Conservation (phyloP, 495 filamentous ascomycete species). For the Achaetomiella virescens region DNA sequence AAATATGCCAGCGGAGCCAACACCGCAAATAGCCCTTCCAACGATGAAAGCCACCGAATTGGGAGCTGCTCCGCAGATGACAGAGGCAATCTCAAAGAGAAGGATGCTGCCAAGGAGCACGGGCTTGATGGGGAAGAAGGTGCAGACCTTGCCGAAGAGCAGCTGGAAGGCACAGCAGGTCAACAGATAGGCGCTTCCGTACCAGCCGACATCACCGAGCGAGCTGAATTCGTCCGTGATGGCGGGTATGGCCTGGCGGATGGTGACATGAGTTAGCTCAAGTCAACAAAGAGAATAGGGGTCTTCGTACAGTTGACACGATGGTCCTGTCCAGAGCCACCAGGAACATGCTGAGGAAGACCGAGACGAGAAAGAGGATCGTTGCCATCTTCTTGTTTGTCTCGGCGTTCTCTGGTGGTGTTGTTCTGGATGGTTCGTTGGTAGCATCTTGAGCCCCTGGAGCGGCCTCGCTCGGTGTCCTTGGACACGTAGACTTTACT, state of each 20-base stretch:
- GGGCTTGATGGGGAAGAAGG: slow-evolving; percentile 36
- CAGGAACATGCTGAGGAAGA: slow-evolving; percentile 47
- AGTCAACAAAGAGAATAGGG: background rate
- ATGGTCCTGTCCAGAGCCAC: slow-evolving; percentile 38
- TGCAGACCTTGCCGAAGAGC: slow-evolving; percentile 36
- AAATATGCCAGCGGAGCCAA: slow-evolving; percentile 41
- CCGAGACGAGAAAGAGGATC: slow-evolving; percentile 34
- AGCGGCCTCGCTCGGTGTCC: no score
- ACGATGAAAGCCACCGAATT: slow-evolving; percentile 49
- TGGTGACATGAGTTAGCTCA: slow-evolving; percentile 26
- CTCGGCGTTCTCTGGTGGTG: background rate
- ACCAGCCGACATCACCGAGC: slow-evolving; percentile 45
- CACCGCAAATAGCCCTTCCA: slow-evolving; percentile 52
- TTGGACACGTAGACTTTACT: no score
- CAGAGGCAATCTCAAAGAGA: slow-evolving; percentile 48
- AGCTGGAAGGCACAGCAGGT: slow-evolving; percentile 30
- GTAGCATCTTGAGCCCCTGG: background rate
- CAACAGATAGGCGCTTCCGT: slow-evolving; percentile 40
- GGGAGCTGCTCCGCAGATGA: slow-evolving; percentile 51
- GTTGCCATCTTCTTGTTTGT: background rate
- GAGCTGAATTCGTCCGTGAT: slow-evolving; percentile 39
- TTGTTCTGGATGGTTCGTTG: background rate
- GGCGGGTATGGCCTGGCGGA: slow-evolving; percentile 38
- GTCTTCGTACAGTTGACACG: slow-evolving; percentile 31
- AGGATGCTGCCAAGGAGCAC: slow-evolving; percentile 35